A percentile compares a stretch with the other conserved stretches of the same genome.
phyloP scores from a whole-genome alignment of 106 monocot species.

The Alisma plantagoaquatica region DNA sequence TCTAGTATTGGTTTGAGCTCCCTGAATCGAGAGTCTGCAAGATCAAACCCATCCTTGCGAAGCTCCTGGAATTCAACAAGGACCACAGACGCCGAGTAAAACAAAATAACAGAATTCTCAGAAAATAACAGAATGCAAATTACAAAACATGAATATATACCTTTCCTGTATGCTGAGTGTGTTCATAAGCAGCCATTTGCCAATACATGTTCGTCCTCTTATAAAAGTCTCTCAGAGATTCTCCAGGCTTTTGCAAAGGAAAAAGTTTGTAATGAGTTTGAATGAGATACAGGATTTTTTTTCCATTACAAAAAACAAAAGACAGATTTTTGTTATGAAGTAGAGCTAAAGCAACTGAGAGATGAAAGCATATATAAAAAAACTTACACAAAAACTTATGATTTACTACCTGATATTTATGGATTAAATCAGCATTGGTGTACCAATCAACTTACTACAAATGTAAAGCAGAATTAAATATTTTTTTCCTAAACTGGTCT shows the following conservation, averaged over 20 bases:
- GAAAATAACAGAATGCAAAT: neutral
- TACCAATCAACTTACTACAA: too few relatives aligned
- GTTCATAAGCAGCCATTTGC: constrained; percentile 98
- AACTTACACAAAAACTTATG: too few relatives aligned
- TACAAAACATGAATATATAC: constrained; percentile 11
- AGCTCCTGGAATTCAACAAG: constrained; percentile 48
- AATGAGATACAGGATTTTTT: too few relatives aligned
- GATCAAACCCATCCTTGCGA: constrained; percentile 99
- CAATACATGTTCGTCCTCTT: constrained; percentile 82
- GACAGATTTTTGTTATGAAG: too few relatives aligned
- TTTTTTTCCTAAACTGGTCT: too few relatives aligned
- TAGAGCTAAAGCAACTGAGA: too few relatives aligned
- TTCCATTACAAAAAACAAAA: too few relatives aligned
- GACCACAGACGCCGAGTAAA: neutral
- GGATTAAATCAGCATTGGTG: too few relatives aligned
- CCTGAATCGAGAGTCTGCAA: constrained; percentile 82
- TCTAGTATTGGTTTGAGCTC: constrained; percentile 97
- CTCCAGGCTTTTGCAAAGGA: constrained; percentile 61
- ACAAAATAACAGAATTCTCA: neutral
- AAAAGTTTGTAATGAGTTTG: too few relatives aligned
- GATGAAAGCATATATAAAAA: too few relatives aligned
- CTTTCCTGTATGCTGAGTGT: constrained; percentile 99
- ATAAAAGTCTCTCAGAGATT: constrained; percentile 87
- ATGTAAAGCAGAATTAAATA: too few relatives aligned
- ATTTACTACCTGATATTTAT: too few relatives aligned